Percentiles rank a stretch among this genome's conserved stretches.
These are phyloP conservation scores for Coleophoma eucalyptorum DNA, from an alignment of 2,329 filamentous ascomycete genomes.

Conservation along the genomic window DNA sequence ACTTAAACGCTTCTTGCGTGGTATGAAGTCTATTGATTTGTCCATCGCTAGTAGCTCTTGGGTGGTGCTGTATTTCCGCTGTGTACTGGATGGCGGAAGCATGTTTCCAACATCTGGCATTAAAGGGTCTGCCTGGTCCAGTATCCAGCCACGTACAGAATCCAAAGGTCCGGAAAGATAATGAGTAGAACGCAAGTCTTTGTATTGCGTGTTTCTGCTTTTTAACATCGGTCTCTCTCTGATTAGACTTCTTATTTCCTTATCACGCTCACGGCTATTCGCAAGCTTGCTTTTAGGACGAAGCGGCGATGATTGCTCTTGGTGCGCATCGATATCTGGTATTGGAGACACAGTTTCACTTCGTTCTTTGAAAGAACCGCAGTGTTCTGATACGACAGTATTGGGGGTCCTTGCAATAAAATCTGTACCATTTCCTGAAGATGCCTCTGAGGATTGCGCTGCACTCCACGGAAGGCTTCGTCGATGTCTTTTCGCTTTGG, in stretches of 20 bases:
- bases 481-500: background rate
- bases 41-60: too few species aligned
- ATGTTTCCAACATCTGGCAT: background rate
- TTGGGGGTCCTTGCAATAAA: background rate
- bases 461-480: background rate
- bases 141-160: background rate
- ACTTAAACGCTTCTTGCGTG: conserved; percentile 17
- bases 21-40: conserved; percentile 11
- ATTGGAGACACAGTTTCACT: too few species aligned
- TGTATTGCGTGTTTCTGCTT: background rate
- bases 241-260: background rate
- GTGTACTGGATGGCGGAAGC: too few species aligned
- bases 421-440: background rate
- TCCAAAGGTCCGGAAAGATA: background rate
- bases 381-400: background rate
- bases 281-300: too few species aligned
- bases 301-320: too few species aligned
- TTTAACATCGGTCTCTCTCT: background rate
- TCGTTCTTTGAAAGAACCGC: too few species aligned
- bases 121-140: background rate
- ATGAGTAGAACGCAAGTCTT: background rate
- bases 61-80: too few species aligned
- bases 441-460: background rate
- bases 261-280: too few species aligned
- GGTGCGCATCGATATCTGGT: too few species aligned